Base-by-base conservation (phyloP, 768 basidiomycete genomes). In the Psilocybe sp. region DNA sequence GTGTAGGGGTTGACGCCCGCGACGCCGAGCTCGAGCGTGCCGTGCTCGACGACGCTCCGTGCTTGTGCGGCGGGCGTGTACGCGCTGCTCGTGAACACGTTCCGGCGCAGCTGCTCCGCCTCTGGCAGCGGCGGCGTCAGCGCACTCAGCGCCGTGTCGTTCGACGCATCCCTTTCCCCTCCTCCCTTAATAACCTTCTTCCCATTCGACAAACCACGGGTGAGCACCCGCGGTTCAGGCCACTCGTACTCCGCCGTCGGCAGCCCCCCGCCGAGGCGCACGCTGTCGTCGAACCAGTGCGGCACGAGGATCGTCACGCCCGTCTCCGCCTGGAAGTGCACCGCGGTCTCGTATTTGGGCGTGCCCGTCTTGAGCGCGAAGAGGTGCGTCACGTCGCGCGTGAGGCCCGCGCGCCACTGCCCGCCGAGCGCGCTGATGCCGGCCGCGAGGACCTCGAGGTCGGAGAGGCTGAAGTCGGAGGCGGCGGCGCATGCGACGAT, bases 261-360 rank as follows among this genome's bases (percentile, higher is more conserved):
- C 8, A 89, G 65, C 7, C 67, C 67, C 11, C 76, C 65, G 4
- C 81, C 82, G 12, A 90, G 70, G 12, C 80, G 74, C 18, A 88
- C 75, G 2, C 77, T 76, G 56, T 93, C 91, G 57, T 94, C 89
- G 52, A 94, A 94, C 93, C 94, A 97, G 54, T 94, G 90, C 0
- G 93, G 94, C 0, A 92, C 76, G n/a, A 97, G 60, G 9, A 92
- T 71, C 44, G 76, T 80, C 59, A 94, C 78, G 8, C 73, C 67
- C 0, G 82, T 84, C 42, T 77, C 69, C 3, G 77, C 65, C 44
- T 81, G 76, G 64, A 78, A 84, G 54, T 85, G 80, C 55, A 86
- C 69, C 4, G 77, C 78, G 1, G 72, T 73, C 8, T 63, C 58
- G 49, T 80, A 84, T 62, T 83, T 84, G 23, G 72, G 64, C 4